Evolutionary conservation across 192 early-diverging fungal species (phyloP), one percentile per base, ranked within the genome.

Genomic region (Backusella parvicylindrica): DNA sequence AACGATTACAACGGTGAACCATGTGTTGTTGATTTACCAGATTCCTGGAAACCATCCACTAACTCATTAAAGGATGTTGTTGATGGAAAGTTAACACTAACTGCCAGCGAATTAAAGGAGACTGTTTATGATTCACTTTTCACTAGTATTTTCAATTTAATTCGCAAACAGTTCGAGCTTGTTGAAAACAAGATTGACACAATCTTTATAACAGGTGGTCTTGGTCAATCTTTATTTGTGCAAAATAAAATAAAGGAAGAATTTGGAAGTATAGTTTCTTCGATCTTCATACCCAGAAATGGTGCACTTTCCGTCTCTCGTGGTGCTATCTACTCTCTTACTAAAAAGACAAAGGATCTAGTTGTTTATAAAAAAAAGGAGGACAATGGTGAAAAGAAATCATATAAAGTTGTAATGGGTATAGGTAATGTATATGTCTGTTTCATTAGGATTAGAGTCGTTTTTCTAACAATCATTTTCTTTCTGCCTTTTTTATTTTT

Each of bases 161-260:
- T 88, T 33, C 38, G 76, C 41, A 47, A 78, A 33, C 86, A 88
- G 68, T 71, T 86, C 41, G 68, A 73, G 2, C 74, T 77, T 50
- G 53, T 75, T 30, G 76, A 79, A 36, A 73, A 68, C 12, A 49
- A 69, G 3, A 74, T 83, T 30, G 60, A 82, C 18, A 78, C 85
- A 16, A 82, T 84, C n/a, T 88, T 88, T 73, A 66, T 88, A 70
- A 85, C 86, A 23, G 86, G 86, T n/a, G 86, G 86, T 26, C 84
- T 86, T 71, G 85, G 86, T 31, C 79, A 81, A 71, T 86, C 84
- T 5, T 8, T 60, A 11, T 60, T 60, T 60, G 26, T 60, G 23
- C 53, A 60, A 60, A 60, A 60, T 26, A 60, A 28, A 60, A 60
- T 60, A 4, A 28, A 60, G 53, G 3, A 60, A 28, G 23, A 28